These are phyloP conservation scores for Otatea glauca DNA, from an alignment of 176 grass and related monocot genomes.

Conservation along the genomic window DNA sequence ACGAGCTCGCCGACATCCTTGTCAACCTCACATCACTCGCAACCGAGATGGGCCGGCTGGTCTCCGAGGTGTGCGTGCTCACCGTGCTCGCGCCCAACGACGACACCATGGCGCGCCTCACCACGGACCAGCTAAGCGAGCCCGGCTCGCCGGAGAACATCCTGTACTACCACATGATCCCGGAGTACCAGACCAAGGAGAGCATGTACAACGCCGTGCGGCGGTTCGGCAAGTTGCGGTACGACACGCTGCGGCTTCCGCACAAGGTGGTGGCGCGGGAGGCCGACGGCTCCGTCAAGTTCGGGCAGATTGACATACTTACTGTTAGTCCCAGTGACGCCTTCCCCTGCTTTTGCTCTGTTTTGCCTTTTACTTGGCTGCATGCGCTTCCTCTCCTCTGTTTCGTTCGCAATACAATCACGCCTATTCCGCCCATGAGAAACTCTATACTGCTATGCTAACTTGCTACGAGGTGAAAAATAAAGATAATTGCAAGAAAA, in stretches of 20 bases:
- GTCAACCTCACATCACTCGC: slow-evolving; percentile 91
- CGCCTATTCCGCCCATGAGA: too few relatives aligned
- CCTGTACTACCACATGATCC: slow-evolving; percentile 96
- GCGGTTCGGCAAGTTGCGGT: slow-evolving; percentile 81
- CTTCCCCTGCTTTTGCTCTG: too few relatives aligned
- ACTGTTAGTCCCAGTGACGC: too few relatives aligned
- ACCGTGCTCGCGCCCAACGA: slow-evolving; percentile 91
- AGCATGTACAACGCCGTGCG: slow-evolving; percentile 99
- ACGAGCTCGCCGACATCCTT: slow-evolving; percentile 90
- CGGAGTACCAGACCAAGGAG: slow-evolving; percentile 98
- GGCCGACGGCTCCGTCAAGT: slow-evolving; percentile 98
- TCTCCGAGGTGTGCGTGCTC: slow-evolving; percentile 88
- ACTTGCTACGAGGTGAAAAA: too few relatives aligned
- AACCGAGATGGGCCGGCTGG: slow-evolving; percentile 90
- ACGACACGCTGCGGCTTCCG: slow-evolving; percentile 87
- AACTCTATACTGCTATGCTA: too few relatives aligned
- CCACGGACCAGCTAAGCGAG: slow-evolving; percentile 90
- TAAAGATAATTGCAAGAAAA: too few relatives aligned
- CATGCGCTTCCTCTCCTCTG: too few relatives aligned
- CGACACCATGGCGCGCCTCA: slow-evolving; percentile 79
- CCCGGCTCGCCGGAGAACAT: slow-evolving; percentile 90
- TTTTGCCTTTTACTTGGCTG: too few relatives aligned
- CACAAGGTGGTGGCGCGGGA: slow-evolving; percentile 87
- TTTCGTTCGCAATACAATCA: too few relatives aligned
- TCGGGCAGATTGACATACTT: slow-evolving; percentile 40